Evolutionary conservation across 2,329 filamentous ascomycete genomes (phyloP).

Genomic region (Xylariaceae sp.): DNA sequence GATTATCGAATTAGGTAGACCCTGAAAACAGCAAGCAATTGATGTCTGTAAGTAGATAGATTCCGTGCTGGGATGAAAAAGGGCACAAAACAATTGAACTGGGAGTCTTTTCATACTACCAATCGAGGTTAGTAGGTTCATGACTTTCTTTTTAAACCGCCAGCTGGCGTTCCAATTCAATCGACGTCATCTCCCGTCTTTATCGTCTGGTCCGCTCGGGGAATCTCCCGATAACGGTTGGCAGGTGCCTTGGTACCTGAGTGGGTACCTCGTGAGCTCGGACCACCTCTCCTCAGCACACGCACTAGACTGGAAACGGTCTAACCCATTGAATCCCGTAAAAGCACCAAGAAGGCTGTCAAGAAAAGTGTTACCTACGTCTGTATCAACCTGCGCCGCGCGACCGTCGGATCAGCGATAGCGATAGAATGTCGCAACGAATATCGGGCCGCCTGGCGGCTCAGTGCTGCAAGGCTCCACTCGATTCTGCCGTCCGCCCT

Average conservation of each 20-base stretch:
- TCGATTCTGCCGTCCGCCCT: conserved; percentile 30
- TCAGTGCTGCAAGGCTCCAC: conserved; percentile 28
- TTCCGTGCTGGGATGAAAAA: too few species aligned
- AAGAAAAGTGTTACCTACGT: background rate
- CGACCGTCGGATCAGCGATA: background rate
- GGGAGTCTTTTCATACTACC: too few species aligned
- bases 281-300: background rate
- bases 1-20: too few species aligned
- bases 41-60: too few species aligned
- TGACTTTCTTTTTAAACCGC: too few species aligned
- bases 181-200: too few species aligned
- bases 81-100: too few species aligned
- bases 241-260: background rate
- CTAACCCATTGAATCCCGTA: conserved; percentile 1
- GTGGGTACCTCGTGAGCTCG: background rate
- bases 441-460: conserved; percentile 36
- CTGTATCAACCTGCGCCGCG: background rate
- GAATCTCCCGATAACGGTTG: too few species aligned
- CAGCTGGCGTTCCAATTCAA: too few species aligned
- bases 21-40: too few species aligned
- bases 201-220: too few species aligned
- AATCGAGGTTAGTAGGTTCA: too few species aligned
- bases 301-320: conserved; percentile 3
- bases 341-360: conserved; percentile 6
- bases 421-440: conserved; percentile 42